Base-by-base conservation (phyloP, 768 basidiomycete species). In the Mycena kentingensis region DNA sequence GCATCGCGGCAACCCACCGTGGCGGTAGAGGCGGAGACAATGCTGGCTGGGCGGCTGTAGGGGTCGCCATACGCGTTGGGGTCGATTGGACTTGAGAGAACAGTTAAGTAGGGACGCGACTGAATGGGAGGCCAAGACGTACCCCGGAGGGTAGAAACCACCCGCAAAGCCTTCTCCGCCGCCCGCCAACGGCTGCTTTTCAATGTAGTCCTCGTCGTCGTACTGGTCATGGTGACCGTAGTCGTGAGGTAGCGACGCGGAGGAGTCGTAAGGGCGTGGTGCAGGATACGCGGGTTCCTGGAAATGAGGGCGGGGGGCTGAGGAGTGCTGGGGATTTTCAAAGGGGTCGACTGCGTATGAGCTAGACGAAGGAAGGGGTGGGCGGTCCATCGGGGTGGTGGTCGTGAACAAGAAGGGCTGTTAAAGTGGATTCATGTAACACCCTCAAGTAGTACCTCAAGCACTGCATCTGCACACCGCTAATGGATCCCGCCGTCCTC, bases 71-170 rank as follows among this genome's bases (percentile, higher is more conserved):
- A 86, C 1, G 77, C 69, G 44, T 72, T 73, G 13, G 85, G 86
- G 65, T 88, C 83, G 29, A 78, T 64, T 31, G 75, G 63, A 51
- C 82, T 73, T 55, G 28, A 43, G 46, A 43, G 44, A 55, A 27
- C 57, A 26, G 21, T 46, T 44, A 32, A 55, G 49, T 37, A 45
- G 10, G 51, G 43, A 19, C 52, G 51, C 46, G 37, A 48, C 54
- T 27, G 46, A 52, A 24, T 37, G 39, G 32, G 29, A 47, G n/a
- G 42, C 26, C 48, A 49, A 27, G 32, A 77, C 84, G 67, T 63
- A 90, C 89, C 74, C 73, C 32, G 88, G 87, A 43, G 90, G 90
- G 60, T 92, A 92, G 65, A 83, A 87, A 26, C 85, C 84, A 55
- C 81, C 78, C 41, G 76, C 62, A 61, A 80, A 83, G 53, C 58